phyloP scores from a whole-genome alignment of 345 rosid species.

The Fremontodendron californicum region DNA sequence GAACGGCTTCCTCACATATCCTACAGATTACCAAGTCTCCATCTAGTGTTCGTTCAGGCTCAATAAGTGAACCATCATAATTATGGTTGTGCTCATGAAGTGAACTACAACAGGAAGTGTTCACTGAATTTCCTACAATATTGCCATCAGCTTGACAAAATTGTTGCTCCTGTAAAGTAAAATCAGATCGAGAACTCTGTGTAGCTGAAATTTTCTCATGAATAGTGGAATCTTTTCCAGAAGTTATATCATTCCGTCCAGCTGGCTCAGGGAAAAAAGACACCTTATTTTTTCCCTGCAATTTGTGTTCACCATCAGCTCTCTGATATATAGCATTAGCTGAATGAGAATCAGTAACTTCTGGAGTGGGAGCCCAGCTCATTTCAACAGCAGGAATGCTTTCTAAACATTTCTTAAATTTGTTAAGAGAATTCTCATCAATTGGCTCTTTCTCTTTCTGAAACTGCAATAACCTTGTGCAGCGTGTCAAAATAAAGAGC shows the following conservation, averaged over 20 bases:
- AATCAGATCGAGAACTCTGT: conserved; percentile 29
- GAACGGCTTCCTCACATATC: conserved; percentile 76
- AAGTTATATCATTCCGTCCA: conserved; percentile 29
- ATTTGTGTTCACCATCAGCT: conserved; percentile 24
- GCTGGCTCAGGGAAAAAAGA: conserved; percentile 34
- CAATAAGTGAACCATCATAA: conserved; percentile 31
- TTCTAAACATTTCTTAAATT: conserved; percentile 70
- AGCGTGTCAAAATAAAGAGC: conserved; percentile 75
- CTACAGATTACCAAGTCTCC: conserved; percentile 63
- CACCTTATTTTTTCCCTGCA: conserved; percentile 21
- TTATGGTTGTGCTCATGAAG: conserved; percentile 34
- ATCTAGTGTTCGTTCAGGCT: conserved; percentile 36
- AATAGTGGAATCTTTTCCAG: conserved; percentile 25
- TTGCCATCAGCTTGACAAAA: conserved; percentile 27
- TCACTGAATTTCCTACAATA: conserved; percentile 19
- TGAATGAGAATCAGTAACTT: conserved; percentile 37
- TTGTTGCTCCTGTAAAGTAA: conserved; percentile 28
- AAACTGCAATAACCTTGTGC: conserved; percentile 71
- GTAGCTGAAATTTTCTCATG: conserved; percentile 29
- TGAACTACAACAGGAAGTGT: conserved; percentile 22
- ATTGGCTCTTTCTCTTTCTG: conserved; percentile 68
- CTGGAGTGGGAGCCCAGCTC: conserved; percentile 46
- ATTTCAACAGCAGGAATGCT: conserved; percentile 69
- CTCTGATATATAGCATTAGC: conserved; percentile 30
- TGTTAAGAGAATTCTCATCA: conserved; percentile 57